These are phyloP conservation scores for Cutaneotrichosporon dermatis DNA, from an alignment of 1,284 basidiomycete species.

Conservation along the genomic window DNA sequence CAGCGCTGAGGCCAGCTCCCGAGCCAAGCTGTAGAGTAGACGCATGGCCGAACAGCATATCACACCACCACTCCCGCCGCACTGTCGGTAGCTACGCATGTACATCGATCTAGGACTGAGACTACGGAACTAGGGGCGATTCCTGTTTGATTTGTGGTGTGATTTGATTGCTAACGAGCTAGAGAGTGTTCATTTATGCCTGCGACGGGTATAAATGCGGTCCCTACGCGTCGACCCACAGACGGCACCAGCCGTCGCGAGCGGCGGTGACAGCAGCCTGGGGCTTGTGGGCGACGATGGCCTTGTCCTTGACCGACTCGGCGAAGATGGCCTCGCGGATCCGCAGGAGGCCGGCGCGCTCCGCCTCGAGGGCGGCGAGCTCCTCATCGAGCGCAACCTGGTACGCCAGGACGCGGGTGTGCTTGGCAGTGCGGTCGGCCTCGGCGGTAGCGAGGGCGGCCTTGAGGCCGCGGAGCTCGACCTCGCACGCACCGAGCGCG, in stretches of 20 bases:
- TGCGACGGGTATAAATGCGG: too few relatives aligned
- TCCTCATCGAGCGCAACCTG: constrained; percentile 2
- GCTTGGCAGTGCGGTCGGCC: background rate
- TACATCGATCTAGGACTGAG: constrained; percentile 1
- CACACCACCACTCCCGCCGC: too few relatives aligned
- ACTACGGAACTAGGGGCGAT: background rate
- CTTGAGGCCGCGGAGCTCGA: background rate
- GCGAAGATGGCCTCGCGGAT: constrained; percentile 1
- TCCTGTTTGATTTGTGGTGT: background rate
- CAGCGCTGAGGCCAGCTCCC: background rate
- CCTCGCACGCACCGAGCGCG: background rate
- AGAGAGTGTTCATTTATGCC: too few relatives aligned
- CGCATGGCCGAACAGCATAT: background rate
- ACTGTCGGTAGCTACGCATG: background rate
- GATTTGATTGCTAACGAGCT: background rate
- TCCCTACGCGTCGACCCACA: constrained; percentile 3
- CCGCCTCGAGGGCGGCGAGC: background rate
- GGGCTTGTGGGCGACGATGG: background rate
- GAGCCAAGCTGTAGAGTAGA: background rate
- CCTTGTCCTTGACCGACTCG: background rate
- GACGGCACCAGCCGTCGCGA: constrained; percentile 1
- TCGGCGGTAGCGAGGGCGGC: background rate
- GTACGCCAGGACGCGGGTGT: background rate
- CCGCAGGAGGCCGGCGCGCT: background rate
- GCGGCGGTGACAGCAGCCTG: background rate